These are phyloP conservation scores for Ustilaginoidea virens DNA, from an alignment of 2,329 filamentous ascomycete species.

Conservation along the genomic window DNA sequence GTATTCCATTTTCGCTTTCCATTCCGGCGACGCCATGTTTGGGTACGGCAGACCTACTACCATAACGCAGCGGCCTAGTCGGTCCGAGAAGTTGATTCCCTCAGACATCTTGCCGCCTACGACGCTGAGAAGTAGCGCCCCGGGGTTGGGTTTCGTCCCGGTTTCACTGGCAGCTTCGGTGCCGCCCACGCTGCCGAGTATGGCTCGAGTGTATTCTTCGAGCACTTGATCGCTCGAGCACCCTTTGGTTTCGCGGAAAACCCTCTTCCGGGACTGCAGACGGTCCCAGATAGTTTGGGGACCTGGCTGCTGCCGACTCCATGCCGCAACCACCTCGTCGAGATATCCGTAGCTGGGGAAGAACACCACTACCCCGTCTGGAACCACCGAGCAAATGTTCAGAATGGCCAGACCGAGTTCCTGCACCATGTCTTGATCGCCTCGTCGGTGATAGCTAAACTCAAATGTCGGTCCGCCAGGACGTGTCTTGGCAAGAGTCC, in stretches of 20 bases:
- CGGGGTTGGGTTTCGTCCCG: constrained; percentile 23
- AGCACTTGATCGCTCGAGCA: constrained; percentile 54
- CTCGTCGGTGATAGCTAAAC: constrained; percentile 72
- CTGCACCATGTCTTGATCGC: constrained; percentile 50
- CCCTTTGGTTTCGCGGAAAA: constrained; percentile 44
- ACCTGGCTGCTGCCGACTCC: constrained; percentile 28
- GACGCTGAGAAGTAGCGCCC: constrained; percentile 75
- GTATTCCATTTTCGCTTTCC: constrained; percentile 83
- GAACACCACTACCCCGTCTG: constrained; percentile 85
- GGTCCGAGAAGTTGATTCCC: constrained; percentile 95
- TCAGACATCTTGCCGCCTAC: constrained; percentile 92
- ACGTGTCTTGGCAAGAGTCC: constrained; percentile 41
- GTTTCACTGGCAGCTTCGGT: background rate
- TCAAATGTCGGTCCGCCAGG: constrained; percentile 46
- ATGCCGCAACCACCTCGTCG: constrained; percentile 50
- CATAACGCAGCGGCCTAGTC: constrained; percentile 73
- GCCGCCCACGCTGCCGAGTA: constrained; percentile 40
- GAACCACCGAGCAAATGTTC: constrained; percentile 56
- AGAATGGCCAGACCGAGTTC: constrained; percentile 62
- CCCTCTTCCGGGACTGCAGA: constrained; percentile 40
- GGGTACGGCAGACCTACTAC: constrained; percentile 91
- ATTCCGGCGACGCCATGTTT: constrained; percentile 77
- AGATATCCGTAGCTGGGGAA: constrained; percentile 93
- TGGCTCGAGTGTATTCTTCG: constrained; percentile 53
- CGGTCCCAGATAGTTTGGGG: constrained; percentile 37